A percentile compares a stretch with the other conserved stretches of the same genome.
Evolutionary conservation across 345 rosid species (phyloP).

Genomic region (Gossypium thurberi): DNA sequence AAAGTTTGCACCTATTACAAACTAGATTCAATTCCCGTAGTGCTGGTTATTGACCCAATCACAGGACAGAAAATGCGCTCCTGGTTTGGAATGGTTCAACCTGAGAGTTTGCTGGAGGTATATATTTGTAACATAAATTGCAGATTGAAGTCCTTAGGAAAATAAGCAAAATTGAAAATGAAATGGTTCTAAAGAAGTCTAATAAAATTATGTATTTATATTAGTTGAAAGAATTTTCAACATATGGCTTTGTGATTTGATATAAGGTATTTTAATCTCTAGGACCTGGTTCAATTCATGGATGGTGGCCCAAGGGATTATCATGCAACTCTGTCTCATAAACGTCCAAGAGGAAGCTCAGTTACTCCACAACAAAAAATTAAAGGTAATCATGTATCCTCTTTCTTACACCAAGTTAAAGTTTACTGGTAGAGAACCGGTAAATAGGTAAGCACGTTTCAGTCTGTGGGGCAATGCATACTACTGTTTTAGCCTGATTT

Average conservation of each 20-base stretch:
- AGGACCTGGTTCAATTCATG: conserved; percentile 89
- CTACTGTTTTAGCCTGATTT: not conserved
- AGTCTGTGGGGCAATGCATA: not conserved
- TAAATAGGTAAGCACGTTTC: not conserved
- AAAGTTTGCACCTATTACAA: conserved; percentile 91
- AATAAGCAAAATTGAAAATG: not conserved
- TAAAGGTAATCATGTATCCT: conserved; percentile 35
- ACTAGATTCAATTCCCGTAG: conserved; percentile 77
- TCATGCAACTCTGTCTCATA: conserved; percentile 62
- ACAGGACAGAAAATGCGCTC: conserved; percentile 90
- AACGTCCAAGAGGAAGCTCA: conserved; percentile 78
- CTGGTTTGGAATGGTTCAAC: conserved; percentile 93
- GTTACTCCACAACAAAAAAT: conserved; percentile 49
- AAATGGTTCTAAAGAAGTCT: not conserved
- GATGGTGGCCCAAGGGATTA: conserved; percentile 90
- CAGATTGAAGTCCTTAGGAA: not conserved
- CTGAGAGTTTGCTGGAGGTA: conserved; percentile 87
- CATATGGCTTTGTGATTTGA: conserved; percentile 5
- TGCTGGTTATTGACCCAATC: conserved; percentile 91
- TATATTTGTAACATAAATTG: not conserved
- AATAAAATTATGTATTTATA: not conserved
- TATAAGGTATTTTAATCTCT: conserved; percentile 11
- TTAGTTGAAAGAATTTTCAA: not conserved
- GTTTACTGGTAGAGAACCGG: not conserved
- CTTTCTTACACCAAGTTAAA: not conserved